A percentile compares a stretch with the other conserved stretches of the same genome.
phyloP scores from a whole-genome alignment of 2,329 filamentous ascomycete species.

The Achaetomium macrosporum region DNA sequence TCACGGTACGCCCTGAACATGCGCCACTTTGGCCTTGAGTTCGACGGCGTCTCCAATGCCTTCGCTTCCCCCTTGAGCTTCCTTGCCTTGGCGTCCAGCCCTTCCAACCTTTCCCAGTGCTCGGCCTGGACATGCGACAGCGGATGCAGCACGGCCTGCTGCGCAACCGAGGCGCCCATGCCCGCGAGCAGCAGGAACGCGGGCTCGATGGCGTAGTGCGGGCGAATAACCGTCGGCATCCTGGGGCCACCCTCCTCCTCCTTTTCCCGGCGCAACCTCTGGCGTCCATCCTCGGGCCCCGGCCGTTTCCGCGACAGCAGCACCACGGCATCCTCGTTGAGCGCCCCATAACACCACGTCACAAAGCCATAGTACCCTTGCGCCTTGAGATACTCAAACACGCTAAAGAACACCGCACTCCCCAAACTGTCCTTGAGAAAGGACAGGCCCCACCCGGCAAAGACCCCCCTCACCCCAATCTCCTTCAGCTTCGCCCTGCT shows the following conservation, averaged over 20 bases:
- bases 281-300: slow-evolving; percentile 18
- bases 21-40: slow-evolving; percentile 36
- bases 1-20: slow-evolving; percentile 62
- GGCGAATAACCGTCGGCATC: slow-evolving; percentile 52
- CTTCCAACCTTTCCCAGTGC: slow-evolving; percentile 68
- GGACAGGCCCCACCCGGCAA: slow-evolving; percentile 65
- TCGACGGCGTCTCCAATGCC: background rate
- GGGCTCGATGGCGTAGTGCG: slow-evolving; percentile 71
- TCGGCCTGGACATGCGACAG: slow-evolving; percentile 64
- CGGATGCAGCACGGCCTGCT: slow-evolving; percentile 66
- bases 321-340: slow-evolving; percentile 47
- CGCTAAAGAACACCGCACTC: slow-evolving; percentile 65
- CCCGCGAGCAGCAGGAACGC: slow-evolving; percentile 65
- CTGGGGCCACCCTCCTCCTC: background rate
- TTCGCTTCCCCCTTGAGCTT: slow-evolving; percentile 34
- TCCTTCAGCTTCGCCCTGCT: slow-evolving; percentile 60
- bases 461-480: slow-evolving; percentile 66
- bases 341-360: slow-evolving; percentile 60
- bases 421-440: slow-evolving; percentile 65
- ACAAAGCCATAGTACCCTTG: slow-evolving; percentile 69
- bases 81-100: slow-evolving; percentile 57
- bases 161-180: slow-evolving; percentile 59
- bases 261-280: background rate
- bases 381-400: slow-evolving; percentile 70
- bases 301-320: slow-evolving; percentile 44